Evolutionary conservation across 495 filamentous ascomycete species (phyloP).

Genomic region (Podospora comata): DNA sequence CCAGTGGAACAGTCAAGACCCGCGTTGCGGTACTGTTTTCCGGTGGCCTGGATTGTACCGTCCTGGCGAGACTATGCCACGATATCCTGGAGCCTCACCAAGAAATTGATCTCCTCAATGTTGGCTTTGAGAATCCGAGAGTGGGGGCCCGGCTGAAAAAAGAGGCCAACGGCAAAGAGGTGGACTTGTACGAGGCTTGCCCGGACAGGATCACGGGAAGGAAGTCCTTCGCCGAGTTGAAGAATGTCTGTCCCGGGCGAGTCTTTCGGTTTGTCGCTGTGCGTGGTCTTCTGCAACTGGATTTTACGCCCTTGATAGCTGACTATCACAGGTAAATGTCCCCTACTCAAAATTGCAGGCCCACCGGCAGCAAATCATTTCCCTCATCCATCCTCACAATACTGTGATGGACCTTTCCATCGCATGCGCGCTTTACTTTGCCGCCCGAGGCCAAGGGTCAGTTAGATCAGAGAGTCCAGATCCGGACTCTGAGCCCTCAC

Average conservation of each 20-base stretch:
- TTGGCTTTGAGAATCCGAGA: slow-evolving; percentile 93
- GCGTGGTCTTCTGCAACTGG: slow-evolving; percentile 14
- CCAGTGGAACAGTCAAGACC: slow-evolving; percentile 31
- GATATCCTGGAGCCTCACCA: slow-evolving; percentile 66
- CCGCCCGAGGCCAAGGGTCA: slow-evolving; percentile 70
- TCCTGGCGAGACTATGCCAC: slow-evolving; percentile 80
- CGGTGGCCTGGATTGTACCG: slow-evolving; percentile 87
- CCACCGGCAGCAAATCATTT: slow-evolving; percentile 66
- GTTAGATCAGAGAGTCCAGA: too few species aligned
- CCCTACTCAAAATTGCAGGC: slow-evolving; percentile 70
- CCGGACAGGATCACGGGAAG: slow-evolving; percentile 88
- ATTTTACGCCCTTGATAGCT: not conserved
- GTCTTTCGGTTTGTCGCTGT: slow-evolving; percentile 75
- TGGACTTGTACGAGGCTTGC: slow-evolving; percentile 68
- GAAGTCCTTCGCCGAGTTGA: slow-evolving; percentile 69
- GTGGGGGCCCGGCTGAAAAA: slow-evolving; percentile 46
- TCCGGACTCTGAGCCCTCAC: slow-evolving; percentile 20
- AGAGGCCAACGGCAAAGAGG: slow-evolving; percentile 19
- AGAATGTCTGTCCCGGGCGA: slow-evolving; percentile 65
- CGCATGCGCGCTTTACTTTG: slow-evolving; percentile 86
- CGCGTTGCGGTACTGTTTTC: slow-evolving; percentile 87
- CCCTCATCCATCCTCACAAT: slow-evolving; percentile 85
- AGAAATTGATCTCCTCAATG: slow-evolving; percentile 84
- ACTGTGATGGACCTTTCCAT: slow-evolving; percentile 99
- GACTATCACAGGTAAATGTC: slow-evolving; percentile 62